These are phyloP conservation scores for Clitopilus passeckerianus DNA, from an alignment of 768 basidiomycete genomes.

Conservation along the genomic window DNA sequence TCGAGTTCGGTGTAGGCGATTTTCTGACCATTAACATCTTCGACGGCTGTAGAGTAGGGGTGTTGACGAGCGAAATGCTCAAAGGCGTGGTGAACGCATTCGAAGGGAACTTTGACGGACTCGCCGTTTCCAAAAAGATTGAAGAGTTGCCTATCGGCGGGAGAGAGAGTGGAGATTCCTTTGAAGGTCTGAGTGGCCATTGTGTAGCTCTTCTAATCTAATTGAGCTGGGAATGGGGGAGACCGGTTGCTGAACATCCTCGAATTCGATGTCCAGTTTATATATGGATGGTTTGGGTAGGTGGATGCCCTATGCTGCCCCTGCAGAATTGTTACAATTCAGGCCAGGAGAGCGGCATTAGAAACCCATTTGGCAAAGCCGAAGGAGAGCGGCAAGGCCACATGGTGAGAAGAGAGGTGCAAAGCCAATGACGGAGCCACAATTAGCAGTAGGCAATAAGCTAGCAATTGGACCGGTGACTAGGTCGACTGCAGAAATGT, in stretches of 20 bases:
- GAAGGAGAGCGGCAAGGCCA: background rate
- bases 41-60: constrained; percentile 42
- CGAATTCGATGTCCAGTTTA: background rate
- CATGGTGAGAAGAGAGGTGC: background rate
- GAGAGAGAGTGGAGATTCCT: background rate
- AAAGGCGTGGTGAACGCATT: constrained; percentile 49
- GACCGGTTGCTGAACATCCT: background rate
- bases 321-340: background rate
- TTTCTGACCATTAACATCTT: constrained; percentile 33
- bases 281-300: background rate
- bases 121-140: background rate
- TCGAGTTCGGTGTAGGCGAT: constrained; percentile 52
- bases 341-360: background rate
- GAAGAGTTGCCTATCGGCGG: constrained; percentile 1
- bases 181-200: constrained; percentile 1
- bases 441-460: background rate
- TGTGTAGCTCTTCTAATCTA: background rate
- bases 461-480: background rate
- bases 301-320: background rate
- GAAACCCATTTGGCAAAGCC: background rate
- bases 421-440: background rate
- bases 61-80: constrained; percentile 34
- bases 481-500: background rate
- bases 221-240: background rate
- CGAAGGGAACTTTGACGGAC: background rate